These are phyloP conservation scores for Schoenoplectus tabernaemontani DNA, from an alignment of 202 grass and related monocot genomes.

Conservation along the genomic window DNA sequence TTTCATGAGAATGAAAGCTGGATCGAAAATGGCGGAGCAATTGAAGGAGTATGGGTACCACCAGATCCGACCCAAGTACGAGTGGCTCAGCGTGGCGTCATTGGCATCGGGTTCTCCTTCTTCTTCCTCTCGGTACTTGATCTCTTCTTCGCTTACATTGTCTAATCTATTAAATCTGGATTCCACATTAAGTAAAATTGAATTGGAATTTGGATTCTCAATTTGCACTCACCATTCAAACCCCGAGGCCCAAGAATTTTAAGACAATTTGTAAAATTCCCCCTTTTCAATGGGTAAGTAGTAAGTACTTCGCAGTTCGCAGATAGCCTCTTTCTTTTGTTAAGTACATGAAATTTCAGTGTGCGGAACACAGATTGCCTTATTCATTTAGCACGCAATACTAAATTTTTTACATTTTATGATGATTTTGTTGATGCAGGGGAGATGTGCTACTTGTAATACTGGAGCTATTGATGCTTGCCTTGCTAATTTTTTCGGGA, in stretches of 20 bases:
- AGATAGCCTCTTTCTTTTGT: too few species aligned
- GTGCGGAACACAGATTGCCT: too few species aligned
- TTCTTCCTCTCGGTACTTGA: not conserved
- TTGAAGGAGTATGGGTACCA: conserved; percentile 7
- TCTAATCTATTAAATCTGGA: not conserved
- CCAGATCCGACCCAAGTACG: conserved; percentile 17
- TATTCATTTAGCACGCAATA: too few species aligned
- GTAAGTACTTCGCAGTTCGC: too few species aligned
- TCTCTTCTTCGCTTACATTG: not conserved
- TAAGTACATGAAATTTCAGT: too few species aligned
- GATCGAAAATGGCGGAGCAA: conserved; percentile 19
- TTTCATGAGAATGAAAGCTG: not conserved
- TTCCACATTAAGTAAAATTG: not conserved
- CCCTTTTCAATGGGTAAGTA: not conserved
- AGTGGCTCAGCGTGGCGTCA: not conserved
- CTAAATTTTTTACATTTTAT: not conserved
- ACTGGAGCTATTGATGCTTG: conserved; percentile 38
- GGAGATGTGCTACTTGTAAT: conserved; percentile 32
- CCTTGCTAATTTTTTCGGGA: conserved; percentile 32
- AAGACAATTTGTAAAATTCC: not conserved
- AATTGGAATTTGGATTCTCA: not conserved
- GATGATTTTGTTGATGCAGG: conserved; percentile 13
- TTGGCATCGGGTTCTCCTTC: conserved; percentile 9
- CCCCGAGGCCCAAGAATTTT: not conserved
- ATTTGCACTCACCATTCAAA: not conserved